Evolutionary conservation across 1,284 basidiomycete species (phyloP).

Genomic region (Ustilago shanxiensis): DNA sequence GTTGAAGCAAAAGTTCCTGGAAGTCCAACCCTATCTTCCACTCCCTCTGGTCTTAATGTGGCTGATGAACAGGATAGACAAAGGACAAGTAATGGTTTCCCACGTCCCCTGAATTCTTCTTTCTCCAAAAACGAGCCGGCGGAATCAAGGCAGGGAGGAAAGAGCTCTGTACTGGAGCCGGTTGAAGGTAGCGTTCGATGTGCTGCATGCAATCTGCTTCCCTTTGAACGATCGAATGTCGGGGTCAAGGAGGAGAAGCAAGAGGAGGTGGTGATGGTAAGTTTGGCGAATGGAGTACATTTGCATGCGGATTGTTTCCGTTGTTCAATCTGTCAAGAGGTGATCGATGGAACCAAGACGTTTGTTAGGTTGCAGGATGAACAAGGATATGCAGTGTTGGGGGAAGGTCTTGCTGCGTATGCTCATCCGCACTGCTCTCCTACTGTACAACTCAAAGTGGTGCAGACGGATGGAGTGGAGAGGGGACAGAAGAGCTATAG

Average conservation of each 20-base stretch:
- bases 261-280: slow-evolving; percentile 51
- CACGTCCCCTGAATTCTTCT: slow-evolving; percentile 29
- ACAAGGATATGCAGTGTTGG: background rate
- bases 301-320: slow-evolving; percentile 59
- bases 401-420: slow-evolving; percentile 12
- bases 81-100: slow-evolving; percentile 31
- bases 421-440: slow-evolving; percentile 43
- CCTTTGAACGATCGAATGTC: slow-evolving; percentile 40
- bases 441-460: slow-evolving; percentile 13
- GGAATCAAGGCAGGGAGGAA: slow-evolving; percentile 22
- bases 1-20: slow-evolving; percentile 29
- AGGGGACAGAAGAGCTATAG: slow-evolving; percentile 19
- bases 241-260: slow-evolving; percentile 19
- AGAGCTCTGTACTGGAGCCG: slow-evolving; percentile 14
- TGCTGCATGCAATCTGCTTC: slow-evolving; percentile 33
- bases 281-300: slow-evolving; percentile 24
- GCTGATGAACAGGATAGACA: background rate
- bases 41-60: background rate
- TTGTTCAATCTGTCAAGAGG: slow-evolving; percentile 41
- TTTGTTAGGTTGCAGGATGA: slow-evolving; percentile 40
- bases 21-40: slow-evolving; percentile 16
- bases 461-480: background rate
- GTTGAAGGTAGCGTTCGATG: slow-evolving; percentile 26
- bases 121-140: slow-evolving; percentile 3
- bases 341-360: slow-evolving; percentile 42